Evolutionary conservation across 805 yeast genomes (phyloP).

Genomic region (Cyberlindnera sargentensis): DNA sequence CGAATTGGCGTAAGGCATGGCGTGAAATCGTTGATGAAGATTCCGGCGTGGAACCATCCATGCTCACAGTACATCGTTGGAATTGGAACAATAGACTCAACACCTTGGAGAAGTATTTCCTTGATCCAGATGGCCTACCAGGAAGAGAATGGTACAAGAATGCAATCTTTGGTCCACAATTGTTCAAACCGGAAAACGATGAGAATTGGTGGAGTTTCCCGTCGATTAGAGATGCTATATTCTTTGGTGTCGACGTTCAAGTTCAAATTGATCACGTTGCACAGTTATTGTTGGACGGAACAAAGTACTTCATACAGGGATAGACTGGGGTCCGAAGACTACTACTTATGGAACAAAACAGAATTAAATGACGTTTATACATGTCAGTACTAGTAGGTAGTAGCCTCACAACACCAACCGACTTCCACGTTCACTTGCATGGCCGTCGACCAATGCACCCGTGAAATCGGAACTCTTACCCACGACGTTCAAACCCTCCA

Average conservation of each 20-base stretch:
- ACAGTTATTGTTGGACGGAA: conserved; percentile 12
- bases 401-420: neutral
- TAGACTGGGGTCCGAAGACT: neutral
- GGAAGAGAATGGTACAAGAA: conserved; percentile 63
- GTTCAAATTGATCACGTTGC: conserved; percentile 40
- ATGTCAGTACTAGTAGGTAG: no score
- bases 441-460: conserved; percentile 5
- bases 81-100: conserved; percentile 70
- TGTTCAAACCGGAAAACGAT: conserved; percentile 43
- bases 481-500: conserved; percentile 17
- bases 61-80: conserved; percentile 66
- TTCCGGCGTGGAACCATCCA: conserved; percentile 64
- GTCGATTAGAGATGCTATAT: conserved; percentile 60
- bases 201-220: conserved; percentile 67
- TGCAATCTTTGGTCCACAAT: conserved; percentile 61
- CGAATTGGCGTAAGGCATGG: conserved; percentile 62
- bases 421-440: conserved; percentile 1
- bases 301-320: conserved; percentile 10
- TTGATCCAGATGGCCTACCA: conserved; percentile 35
- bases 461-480: conserved; percentile 22
- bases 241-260: conserved; percentile 49
- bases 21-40: conserved; percentile 40
- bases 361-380: no score
- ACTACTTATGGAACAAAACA: no score
- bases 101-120: conserved; percentile 45